phyloP scores from a whole-genome alignment of 2,329 filamentous ascomycete genomes.

The Tolypocladium ophioglossoides region DNA sequence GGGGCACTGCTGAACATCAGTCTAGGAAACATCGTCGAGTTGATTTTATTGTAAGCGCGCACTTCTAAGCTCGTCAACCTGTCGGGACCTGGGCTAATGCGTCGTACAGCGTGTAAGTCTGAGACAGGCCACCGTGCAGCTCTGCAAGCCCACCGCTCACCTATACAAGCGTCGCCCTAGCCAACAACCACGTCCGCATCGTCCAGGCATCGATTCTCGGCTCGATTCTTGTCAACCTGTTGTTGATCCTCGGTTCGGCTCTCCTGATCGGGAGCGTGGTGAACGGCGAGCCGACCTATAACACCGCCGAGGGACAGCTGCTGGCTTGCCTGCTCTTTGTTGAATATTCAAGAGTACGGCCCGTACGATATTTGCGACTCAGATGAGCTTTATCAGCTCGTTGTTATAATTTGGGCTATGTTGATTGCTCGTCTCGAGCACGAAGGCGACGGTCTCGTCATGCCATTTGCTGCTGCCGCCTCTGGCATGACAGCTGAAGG shows the following conservation, averaged over 20 bases:
- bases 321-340: constrained; percentile 25
- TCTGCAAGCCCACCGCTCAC: not conserved
- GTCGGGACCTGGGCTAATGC: not conserved
- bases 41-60: constrained; percentile 43
- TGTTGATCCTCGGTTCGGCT: constrained; percentile 67
- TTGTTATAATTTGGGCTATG: too few species aligned
- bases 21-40: constrained; percentile 51
- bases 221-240: constrained; percentile 66
- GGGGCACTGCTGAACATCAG: constrained; percentile 52
- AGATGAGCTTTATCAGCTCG: too few species aligned
- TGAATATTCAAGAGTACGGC: too few species aligned
- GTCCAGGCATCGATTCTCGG: constrained; percentile 68
- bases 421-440: too few species aligned
- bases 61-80: constrained; percentile 11
- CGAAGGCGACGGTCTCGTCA: too few species aligned
- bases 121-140: not conserved
- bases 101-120: constrained; percentile 21
- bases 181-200: constrained; percentile 56
- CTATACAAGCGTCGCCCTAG: constrained; percentile 36
- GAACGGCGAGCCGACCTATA: constrained; percentile 49
- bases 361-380: too few species aligned
- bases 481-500: too few species aligned
- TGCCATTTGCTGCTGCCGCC: too few species aligned
- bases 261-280: constrained; percentile 60
- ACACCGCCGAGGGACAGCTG: constrained; percentile 21